Percentiles rank a stretch among this genome's conserved stretches.
These are phyloP conservation scores for Shiraia bambusicola DNA, from an alignment of 2,329 filamentous ascomycete species.

Conservation along the genomic window DNA sequence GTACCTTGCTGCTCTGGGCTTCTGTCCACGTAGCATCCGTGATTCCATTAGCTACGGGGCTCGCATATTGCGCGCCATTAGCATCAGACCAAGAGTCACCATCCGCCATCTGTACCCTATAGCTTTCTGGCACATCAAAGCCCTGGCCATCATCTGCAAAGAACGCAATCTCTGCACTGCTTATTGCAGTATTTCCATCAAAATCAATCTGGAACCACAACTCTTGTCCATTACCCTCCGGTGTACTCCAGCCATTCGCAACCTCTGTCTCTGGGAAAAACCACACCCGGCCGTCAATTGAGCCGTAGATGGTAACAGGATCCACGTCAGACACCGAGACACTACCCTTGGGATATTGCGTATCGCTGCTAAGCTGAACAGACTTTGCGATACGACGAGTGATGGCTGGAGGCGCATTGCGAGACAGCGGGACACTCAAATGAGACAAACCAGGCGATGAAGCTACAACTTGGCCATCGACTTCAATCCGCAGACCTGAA, in stretches of 20 bases:
- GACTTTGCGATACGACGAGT: constrained; percentile 40
- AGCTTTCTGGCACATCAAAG: constrained; percentile 33
- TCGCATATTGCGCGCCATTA: constrained; percentile 17
- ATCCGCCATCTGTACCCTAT: constrained; percentile 31
- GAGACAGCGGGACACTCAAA: constrained; percentile 25
- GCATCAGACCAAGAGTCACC: constrained; percentile 35
- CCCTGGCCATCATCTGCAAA: constrained; percentile 33
- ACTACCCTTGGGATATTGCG: constrained; percentile 34
- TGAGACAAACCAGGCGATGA: constrained; percentile 29
- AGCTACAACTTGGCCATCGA: constrained; percentile 39
- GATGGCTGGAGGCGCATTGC: constrained; percentile 26
- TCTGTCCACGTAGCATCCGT: constrained; percentile 37
- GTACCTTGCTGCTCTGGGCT: constrained; percentile 27
- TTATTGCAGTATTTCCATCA: constrained; percentile 26
- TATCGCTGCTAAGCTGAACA: constrained; percentile 36
- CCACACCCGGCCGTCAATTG: constrained; percentile 46
- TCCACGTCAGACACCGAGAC: constrained; percentile 30
- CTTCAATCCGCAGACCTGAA: constrained; percentile 38
- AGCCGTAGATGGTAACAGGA: constrained; percentile 33
- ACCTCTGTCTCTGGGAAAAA: constrained; percentile 43
- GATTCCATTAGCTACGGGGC: constrained; percentile 41
- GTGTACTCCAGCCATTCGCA: constrained; percentile 44
- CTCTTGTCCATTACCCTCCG: constrained; percentile 28
- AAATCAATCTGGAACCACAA: constrained; percentile 46
- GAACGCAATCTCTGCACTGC: constrained; percentile 43